Evolutionary conservation across 2,329 filamentous ascomycete genomes (phyloP).

Genomic region (Verticillium nubilum): DNA sequence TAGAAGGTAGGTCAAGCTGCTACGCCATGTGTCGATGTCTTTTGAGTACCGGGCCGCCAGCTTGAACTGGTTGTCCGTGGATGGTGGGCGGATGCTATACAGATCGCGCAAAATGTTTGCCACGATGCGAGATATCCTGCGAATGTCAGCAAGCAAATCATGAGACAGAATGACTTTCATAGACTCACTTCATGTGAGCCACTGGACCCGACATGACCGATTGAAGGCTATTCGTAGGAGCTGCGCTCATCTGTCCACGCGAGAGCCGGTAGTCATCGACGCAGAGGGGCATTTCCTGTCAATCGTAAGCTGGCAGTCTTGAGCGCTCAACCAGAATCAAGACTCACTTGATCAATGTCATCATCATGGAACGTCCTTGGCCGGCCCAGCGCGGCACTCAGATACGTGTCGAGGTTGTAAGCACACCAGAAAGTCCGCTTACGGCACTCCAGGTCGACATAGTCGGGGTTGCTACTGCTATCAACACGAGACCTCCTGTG

Average conservation of each 20-base stretch:
- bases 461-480: constrained; percentile 4
- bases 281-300: constrained; percentile 40
- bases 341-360: constrained; percentile 49
- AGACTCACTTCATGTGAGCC: constrained; percentile 25
- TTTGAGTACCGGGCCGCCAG: constrained; percentile 21
- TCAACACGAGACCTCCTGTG: constrained; percentile 3
- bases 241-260: constrained; percentile 18
- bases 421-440: constrained; percentile 55
- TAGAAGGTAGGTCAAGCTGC: constrained; percentile 25
- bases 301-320: neutral
- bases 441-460: constrained; percentile 30
- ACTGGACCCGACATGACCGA: constrained; percentile 26
- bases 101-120: constrained; percentile 25
- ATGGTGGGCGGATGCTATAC: constrained; percentile 27
- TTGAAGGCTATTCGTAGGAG: neutral
- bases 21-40: constrained; percentile 26
- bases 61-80: constrained; percentile 14
- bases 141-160: neutral
- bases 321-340: neutral
- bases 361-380: constrained; percentile 58
- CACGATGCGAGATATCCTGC: constrained; percentile 26
- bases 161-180: neutral
- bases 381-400: constrained; percentile 56
- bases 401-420: constrained; percentile 58
- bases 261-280: constrained; percentile 41